Evolutionary conservation across 139 green algal genomes (phyloP).

Genomic region (Tetraselmis striata): DNA sequence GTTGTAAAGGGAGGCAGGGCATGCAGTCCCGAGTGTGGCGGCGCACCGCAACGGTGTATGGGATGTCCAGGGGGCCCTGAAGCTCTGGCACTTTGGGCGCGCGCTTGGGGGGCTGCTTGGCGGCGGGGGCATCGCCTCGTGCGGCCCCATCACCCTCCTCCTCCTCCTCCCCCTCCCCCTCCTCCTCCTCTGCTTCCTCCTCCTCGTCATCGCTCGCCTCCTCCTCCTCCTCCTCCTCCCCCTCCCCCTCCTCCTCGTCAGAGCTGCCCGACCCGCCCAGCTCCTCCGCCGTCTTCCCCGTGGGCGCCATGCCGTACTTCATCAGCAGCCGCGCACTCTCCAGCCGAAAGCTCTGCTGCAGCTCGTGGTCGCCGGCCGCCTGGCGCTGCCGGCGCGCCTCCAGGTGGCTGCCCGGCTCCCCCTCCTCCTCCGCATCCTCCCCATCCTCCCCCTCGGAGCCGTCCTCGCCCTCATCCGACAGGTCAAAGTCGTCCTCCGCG

Average conservation of each 20-base stretch:
- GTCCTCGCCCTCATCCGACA: conserved; percentile 35
- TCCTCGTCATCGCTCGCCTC: conserved; percentile 15
- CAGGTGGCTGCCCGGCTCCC: conserved; percentile 24
- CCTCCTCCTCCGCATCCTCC: conserved; percentile 32
- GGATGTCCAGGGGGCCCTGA: conserved; percentile 42
- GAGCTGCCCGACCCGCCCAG: not conserved
- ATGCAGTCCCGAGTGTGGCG: too few species aligned
- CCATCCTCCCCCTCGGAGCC: conserved; percentile 27
- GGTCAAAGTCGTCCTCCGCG: conserved; percentile 29
- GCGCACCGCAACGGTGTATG: conserved; percentile 72
- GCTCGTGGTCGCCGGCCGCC: conserved; percentile 60
- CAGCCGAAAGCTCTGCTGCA: conserved; percentile 51
- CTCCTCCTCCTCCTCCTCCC: conserved; percentile 23
- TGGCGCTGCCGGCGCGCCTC: conserved; percentile 43
- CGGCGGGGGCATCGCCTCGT: conserved; percentile 5
- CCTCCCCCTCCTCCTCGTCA: conserved; percentile 16
- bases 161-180: conserved; percentile 17
- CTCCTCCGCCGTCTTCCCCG: conserved; percentile 19
- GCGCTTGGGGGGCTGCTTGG: not conserved
- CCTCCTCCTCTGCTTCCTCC: conserved; percentile 10
- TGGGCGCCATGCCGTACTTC: conserved; percentile 23
- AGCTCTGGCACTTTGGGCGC: not conserved
- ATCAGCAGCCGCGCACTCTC: conserved; percentile 31
- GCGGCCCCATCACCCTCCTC: too few species aligned
- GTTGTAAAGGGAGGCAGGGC: too few species aligned